These are phyloP conservation scores for Blastobotrys parvus DNA, from an alignment of 805 yeast species.

Conservation along the genomic window DNA sequence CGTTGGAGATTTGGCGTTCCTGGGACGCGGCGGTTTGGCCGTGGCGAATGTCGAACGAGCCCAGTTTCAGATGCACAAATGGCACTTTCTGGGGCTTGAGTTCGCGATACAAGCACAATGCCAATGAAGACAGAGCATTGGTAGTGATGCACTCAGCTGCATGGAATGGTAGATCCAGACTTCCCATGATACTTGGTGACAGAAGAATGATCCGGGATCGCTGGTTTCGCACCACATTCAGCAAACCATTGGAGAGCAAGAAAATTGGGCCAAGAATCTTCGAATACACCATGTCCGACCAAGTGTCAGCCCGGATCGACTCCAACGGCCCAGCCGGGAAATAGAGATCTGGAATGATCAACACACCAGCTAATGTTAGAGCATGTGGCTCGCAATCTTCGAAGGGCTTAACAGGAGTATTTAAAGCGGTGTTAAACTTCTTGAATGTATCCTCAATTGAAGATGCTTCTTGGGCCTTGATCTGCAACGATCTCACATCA, in stretches of 20 bases:
- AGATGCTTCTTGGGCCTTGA: slow-evolving; percentile 37
- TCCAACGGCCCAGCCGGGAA: slow-evolving; percentile 65
- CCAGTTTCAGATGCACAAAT: slow-evolving; percentile 38
- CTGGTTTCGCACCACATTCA: slow-evolving; percentile 45
- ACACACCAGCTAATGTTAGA: slow-evolving; percentile 53
- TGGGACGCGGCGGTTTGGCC: slow-evolving; percentile 18
- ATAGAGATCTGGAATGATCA: slow-evolving; percentile 61
- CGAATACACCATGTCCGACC: slow-evolving; percentile 41
- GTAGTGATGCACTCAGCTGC: slow-evolving; percentile 53
- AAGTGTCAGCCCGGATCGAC: slow-evolving; percentile 40
- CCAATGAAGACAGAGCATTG: slow-evolving; percentile 34
- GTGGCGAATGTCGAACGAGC: slow-evolving; percentile 36
- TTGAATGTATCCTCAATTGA: slow-evolving; percentile 39
- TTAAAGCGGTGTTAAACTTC: slow-evolving; percentile 40
- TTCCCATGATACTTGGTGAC: slow-evolving; percentile 48
- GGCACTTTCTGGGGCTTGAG: slow-evolving; percentile 36
- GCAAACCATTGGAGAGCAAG: slow-evolving; percentile 46
- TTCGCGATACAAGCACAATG: slow-evolving; percentile 35
- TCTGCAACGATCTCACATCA: slow-evolving; percentile 59
- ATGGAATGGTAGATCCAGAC: slow-evolving; percentile 52
- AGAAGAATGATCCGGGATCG: slow-evolving; percentile 42
- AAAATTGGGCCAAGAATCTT: slow-evolving; percentile 42
- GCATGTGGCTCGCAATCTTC: slow-evolving; percentile 48
- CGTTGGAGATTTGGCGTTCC: slow-evolving; percentile 25
- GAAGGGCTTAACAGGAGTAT: slow-evolving; percentile 50